Conservation (phyloP, 1,284 basidiomycete genomes). For the Papiliotrema nemorosa region DNA sequence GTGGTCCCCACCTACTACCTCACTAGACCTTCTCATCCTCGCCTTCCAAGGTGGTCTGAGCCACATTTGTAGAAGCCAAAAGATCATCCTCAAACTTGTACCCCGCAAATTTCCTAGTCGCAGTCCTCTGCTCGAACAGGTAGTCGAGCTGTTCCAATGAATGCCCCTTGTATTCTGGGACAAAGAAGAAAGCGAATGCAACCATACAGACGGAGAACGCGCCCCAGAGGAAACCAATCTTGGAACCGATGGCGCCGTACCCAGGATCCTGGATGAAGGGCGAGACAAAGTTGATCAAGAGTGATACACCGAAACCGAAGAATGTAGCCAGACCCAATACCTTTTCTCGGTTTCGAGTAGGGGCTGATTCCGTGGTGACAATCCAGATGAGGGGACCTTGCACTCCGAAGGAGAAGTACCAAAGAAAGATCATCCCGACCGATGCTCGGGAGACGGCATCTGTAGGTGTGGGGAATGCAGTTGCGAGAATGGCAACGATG, state of each 20-base stretch:
- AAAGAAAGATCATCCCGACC: slow-evolving; percentile 27
- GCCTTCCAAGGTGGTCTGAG: too few relatives aligned
- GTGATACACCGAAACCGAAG: slow-evolving; percentile 18
- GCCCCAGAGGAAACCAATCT: slow-evolving; percentile 25
- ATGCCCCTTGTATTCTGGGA: slow-evolving; percentile 16
- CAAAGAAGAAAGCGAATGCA: slow-evolving; percentile 14
- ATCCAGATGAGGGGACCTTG: slow-evolving; percentile 23
- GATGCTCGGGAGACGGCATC: slow-evolving; percentile 15
- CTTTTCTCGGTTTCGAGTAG: slow-evolving; percentile 20
- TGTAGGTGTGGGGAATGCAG: slow-evolving; percentile 9
- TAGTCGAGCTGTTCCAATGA: slow-evolving; percentile 16
- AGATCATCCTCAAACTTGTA: slow-evolving; percentile 17
- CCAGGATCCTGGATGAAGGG: slow-evolving; percentile 25
- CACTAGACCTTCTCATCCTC: too few relatives aligned
- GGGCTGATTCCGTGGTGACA: slow-evolving; percentile 16
- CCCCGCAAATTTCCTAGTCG: slow-evolving; percentile 5
- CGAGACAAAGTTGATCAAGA: slow-evolving; percentile 21
- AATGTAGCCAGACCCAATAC: slow-evolving; percentile 18
- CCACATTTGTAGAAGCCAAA: not conserved
- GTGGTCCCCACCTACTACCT: too few relatives aligned
- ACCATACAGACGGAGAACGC: slow-evolving; percentile 18
- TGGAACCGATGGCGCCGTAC: slow-evolving; percentile 22
- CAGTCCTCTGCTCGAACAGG: slow-evolving; percentile 8
- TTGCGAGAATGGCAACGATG: slow-evolving; percentile 18
- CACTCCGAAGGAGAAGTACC: slow-evolving; percentile 22